A percentile compares a stretch with the other conserved stretches of the same genome.
phyloP scores from a whole-genome alignment of 78 protist genomes.

The Dictyostelium brefeldianum region DNA sequence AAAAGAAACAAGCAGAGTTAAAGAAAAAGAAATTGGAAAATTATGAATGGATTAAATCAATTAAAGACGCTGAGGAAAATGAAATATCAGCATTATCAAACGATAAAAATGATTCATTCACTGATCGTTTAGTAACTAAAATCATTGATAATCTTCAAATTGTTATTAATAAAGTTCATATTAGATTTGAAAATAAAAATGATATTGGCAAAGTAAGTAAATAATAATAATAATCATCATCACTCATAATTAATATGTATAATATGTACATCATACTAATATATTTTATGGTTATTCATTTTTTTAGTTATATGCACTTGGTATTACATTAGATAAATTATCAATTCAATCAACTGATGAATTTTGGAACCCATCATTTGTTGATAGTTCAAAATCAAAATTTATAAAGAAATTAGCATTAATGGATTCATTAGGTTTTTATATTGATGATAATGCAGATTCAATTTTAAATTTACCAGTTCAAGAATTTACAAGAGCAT shows the following conservation, averaged over 20 bases:
- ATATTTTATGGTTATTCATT: neutral
- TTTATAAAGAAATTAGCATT: conserved; percentile 51
- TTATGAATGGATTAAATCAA: conserved; percentile 73
- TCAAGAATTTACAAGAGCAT: conserved; percentile 40
- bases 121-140: conserved; percentile 62
- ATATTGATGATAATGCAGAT: conserved; percentile 55
- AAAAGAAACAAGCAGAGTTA: conserved; percentile 27
- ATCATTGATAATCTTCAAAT: conserved; percentile 84
- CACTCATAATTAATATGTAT: too few species aligned
- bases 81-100: conserved; percentile 1
- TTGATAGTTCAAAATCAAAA: conserved; percentile 54
- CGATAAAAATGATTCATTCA: conserved; percentile 20
- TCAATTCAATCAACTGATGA: conserved; percentile 78
- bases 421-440: conserved; percentile 69
- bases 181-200: conserved; percentile 78
- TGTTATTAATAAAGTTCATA: conserved; percentile 69
- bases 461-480: conserved; percentile 40
- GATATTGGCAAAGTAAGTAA: conserved; percentile 66
- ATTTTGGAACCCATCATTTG: conserved; percentile 66
- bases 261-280: neutral
- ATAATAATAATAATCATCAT: too few species aligned
- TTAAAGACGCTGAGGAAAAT: conserved; percentile 51
- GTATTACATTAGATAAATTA: conserved; percentile 59
- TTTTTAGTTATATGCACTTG: conserved; percentile 49
- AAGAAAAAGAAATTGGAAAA: conserved; percentile 63